Base-by-base conservation (phyloP, 345 rosid species). In the Hibiscus trionum region DNA sequence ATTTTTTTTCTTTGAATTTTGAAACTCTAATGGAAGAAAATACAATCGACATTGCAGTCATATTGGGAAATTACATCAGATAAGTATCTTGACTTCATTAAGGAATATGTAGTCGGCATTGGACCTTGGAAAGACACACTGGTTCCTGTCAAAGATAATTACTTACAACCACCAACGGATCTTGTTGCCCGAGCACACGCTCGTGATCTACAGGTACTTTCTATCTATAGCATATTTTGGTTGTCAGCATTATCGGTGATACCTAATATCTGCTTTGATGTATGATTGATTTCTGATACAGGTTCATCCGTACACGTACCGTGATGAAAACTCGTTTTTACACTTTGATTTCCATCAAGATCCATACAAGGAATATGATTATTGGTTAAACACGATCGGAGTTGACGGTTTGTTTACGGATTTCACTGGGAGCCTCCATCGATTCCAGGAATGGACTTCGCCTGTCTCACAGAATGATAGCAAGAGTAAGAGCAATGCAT, bases 61-160 rank as follows among this genome's bases (percentile, higher is more conserved):
- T 94, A 88, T 63, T 81, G 81, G 75, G 97, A 33, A 94, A 90
- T 94, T 53, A 94, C 96, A 75, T 92, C 97, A 2, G 91, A 94
- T 73, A 50, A 47, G 42, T 94, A 90, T 78, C 84, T 94, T 5
- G 83, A 85, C 81, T 33, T 90, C 82, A 88, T 94, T 39, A 88
- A 87, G 76, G 86, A 82, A 2, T 94, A 94, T 47, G 95, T 88
- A 35, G 79, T 91, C 50, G 99, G 99, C 14, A 92, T 94, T 50
- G 99, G 99, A 72, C 99, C 97, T n/a, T 94, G 99, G 97, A 94
- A 94, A 76, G 97, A 94, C 72, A 91, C 98, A 1, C 60, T 94
- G 50, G 95, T 94, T 75, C 97, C 96, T 64, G 93, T 80, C 2
- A 64, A 5, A 50, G 71, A 85, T 55, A 86, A 90, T 71, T 84